Evolutionary conservation across 306 rosid species (phyloP), one percentile per base, ranked within the genome.

Genomic region (Sindora glabra): DNA sequence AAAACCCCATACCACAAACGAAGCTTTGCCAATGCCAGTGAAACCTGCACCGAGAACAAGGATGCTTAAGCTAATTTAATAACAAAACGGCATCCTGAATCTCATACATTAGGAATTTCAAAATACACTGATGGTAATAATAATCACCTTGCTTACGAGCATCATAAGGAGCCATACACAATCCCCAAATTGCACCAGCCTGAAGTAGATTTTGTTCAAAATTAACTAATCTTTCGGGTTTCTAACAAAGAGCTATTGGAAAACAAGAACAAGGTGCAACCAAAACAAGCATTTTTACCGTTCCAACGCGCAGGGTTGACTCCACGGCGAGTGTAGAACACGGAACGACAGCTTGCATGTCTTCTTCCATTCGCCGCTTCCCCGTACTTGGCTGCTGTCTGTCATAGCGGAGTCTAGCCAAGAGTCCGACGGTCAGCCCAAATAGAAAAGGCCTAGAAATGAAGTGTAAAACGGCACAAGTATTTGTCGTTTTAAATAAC

Each of bases 141-240:
- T 15, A 42, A 45, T 53, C 25, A 83, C 99, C 90, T 25, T 70
- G 73, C 48, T 55, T 62, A 68, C 77, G 79, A 74, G 99, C 89
- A 3, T 92, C 81, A 60, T 74, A 79, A 25, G 99, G 99, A 63
- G 79, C 89, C 49, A 62, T 8, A 70, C 96, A 89, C 37, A 86
- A 41, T 5, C 96, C 99, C 95, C 96, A 92, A 32, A 92, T 71
- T 16, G 83, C 90, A 67, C 95, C 94, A 0, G 95, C 96, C 99
- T 92, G 90, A 84, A 71, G 45, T 37, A 26, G 39, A 48, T 45
- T 40, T 65, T 14, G n/a, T n/a, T 45, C 3, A 62, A 22, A 10
- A 33, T 72, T 13, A 38, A 17, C 18, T 14, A 27, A 21, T 37
- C 4, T 25, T 12, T 51, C 40, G 8, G 18, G 26, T 13, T 16